These are phyloP conservation scores for Phascolomyces articulosus DNA, from an alignment of 371 early-diverging fungal species.

Conservation along the genomic window DNA sequence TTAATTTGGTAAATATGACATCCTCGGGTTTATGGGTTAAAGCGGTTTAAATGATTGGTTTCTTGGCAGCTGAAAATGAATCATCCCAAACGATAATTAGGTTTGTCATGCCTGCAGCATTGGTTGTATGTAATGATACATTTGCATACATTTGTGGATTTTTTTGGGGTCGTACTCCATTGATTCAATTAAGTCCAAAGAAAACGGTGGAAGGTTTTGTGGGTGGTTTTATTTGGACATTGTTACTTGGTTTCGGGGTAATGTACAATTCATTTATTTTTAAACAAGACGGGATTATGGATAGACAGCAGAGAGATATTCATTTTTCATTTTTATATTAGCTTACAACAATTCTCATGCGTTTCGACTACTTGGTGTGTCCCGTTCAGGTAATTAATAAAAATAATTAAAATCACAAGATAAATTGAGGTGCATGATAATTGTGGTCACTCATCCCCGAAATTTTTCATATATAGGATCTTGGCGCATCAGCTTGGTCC, in stretches of 20 bases:
- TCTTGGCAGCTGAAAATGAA: not conserved
- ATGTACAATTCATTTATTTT: constrained; percentile 11
- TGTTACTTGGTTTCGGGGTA: constrained; percentile 85
- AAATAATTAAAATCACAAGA: not conserved
- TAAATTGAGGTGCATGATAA: not conserved
- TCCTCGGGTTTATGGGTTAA: not conserved
- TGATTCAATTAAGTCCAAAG: constrained; percentile 96
- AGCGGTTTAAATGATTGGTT: not conserved
- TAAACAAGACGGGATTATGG: not conserved
- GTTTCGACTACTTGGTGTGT: constrained; percentile 86
- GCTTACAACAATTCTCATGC: constrained; percentile 47
- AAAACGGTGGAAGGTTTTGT: constrained; percentile 99
- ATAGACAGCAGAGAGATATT: no score
- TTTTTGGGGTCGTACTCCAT: constrained; percentile 92
- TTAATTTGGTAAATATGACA: constrained; percentile 80
- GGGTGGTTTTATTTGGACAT: constrained; percentile 91
- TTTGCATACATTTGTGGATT: constrained; percentile 98
- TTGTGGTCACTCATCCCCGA: not conserved
- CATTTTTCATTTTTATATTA: not conserved
- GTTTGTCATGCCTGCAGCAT: constrained; percentile 87
- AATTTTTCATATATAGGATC: constrained; percentile 27
- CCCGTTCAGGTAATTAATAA: constrained; percentile 66
- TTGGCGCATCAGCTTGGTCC: constrained; percentile 52
- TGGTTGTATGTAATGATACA: constrained; percentile 98
- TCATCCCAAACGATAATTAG: no score